phyloP scores from a whole-genome alignment of 2,329 filamentous ascomycete genomes.

The Westerdykella aurantiaca region DNA sequence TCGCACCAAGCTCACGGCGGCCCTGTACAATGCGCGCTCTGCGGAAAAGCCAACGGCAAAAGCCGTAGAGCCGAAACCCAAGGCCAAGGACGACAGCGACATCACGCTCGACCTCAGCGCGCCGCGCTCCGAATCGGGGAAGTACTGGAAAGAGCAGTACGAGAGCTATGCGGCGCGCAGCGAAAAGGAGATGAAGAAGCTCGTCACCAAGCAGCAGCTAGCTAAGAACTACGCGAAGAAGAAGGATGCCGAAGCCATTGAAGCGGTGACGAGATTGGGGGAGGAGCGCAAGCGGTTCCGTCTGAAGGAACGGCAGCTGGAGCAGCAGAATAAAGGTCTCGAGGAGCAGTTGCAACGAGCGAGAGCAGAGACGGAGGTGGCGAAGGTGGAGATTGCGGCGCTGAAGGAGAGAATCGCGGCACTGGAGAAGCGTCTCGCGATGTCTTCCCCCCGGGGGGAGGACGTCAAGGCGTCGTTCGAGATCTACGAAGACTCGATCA shows the following conservation, averaged over 20 bases:
- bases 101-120: slow-evolving; percentile 66
- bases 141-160: slow-evolving; percentile 76
- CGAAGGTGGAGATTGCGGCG: slow-evolving; percentile 29
- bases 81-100: slow-evolving; percentile 50
- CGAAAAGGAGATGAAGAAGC: slow-evolving; percentile 66
- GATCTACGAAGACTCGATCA: slow-evolving; percentile 29
- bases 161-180: slow-evolving; percentile 68
- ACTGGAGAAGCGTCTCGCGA: slow-evolving; percentile 20
- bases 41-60: slow-evolving; percentile 27
- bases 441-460: slow-evolving; percentile 11
- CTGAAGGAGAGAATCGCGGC: slow-evolving; percentile 29
- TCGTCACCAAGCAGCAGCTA: slow-evolving; percentile 73
- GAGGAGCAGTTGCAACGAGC: slow-evolving; percentile 33
- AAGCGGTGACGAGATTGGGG: slow-evolving; percentile 59
- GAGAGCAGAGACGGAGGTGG: slow-evolving; percentile 28
- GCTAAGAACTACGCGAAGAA: slow-evolving; percentile 73
- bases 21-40: slow-evolving; percentile 41
- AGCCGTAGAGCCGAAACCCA: slow-evolving; percentile 21
- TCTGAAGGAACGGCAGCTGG: slow-evolving; percentile 60
- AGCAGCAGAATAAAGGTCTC: slow-evolving; percentile 50
- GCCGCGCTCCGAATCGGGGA: slow-evolving; percentile 67
- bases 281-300: slow-evolving; percentile 62
- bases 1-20: slow-evolving; percentile 41
- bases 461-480: slow-evolving; percentile 20
- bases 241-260: slow-evolving; percentile 66